phyloP scores from a whole-genome alignment of 2,329 filamentous ascomycete species.

The Atkinsonella hypoxylon region DNA sequence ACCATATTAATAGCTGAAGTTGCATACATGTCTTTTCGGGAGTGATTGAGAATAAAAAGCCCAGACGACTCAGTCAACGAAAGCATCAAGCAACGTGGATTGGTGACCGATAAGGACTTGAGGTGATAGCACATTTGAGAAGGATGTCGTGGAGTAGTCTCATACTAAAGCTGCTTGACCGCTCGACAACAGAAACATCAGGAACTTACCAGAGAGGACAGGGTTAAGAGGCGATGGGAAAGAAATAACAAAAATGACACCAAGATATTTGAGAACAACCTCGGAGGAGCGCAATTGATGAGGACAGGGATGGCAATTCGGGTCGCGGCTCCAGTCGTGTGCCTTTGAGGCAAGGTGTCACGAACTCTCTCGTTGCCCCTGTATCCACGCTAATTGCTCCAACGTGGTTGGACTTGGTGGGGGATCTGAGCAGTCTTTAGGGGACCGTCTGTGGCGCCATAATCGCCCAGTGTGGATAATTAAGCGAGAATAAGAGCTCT shows the following conservation, averaged over 20 bases:
- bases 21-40: too few relatives aligned
- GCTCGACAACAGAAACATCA: neutral
- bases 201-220: neutral
- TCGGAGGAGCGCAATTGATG: conserved; percentile 4
- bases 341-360: conserved; percentile 24
- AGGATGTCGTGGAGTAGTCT: neutral
- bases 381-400: neutral
- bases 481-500: conserved; percentile 4
- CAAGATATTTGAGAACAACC: neutral
- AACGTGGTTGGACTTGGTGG: neutral
- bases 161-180: neutral
- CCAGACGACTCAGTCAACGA: neutral
- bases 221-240: neutral
- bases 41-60: too few relatives aligned
- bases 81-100: neutral
- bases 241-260: neutral
- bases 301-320: conserved; percentile 1
- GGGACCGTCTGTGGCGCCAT: neutral
- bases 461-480: conserved; percentile 1
- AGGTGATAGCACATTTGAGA: too few relatives aligned
- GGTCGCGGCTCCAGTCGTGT: conserved; percentile 12
- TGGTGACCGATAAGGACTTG: too few relatives aligned
- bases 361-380: conserved; percentile 9
- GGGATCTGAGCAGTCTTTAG: neutral
- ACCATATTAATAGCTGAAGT: neutral